Percentiles rank a stretch among this genome's conserved stretches.
Evolutionary conservation across 495 filamentous ascomycete genomes (phyloP).

Genomic region (Lentithecium fluviatile): DNA sequence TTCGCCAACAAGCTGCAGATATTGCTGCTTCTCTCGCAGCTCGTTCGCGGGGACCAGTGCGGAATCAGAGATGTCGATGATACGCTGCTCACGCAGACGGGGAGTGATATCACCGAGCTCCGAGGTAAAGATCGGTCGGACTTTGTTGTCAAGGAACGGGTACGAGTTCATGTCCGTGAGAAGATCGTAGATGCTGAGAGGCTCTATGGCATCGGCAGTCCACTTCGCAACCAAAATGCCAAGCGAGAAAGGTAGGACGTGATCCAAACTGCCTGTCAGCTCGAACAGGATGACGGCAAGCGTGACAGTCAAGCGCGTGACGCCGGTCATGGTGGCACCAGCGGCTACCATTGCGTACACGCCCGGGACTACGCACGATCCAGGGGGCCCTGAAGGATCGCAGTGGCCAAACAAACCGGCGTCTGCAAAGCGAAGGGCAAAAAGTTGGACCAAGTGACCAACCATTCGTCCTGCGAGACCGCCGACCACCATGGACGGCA

Average conservation of each 20-base stretch:
- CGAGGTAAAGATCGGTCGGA: conserved; percentile 81
- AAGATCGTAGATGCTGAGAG: conserved; percentile 91
- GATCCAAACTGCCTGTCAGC: conserved; percentile 88
- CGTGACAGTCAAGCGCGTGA: conserved; percentile 90
- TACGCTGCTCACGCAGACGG: conserved; percentile 65
- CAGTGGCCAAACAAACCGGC: conserved; percentile 73
- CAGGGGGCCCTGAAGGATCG: conserved; percentile 63
- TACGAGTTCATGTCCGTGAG: conserved; percentile 97
- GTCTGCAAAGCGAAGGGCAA: conserved; percentile 69
- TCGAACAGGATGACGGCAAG: conserved; percentile 95
- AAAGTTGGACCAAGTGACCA: conserved; percentile 82
- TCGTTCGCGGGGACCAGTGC: conserved; percentile 70
- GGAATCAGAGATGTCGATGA: conserved; percentile 84
- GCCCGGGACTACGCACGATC: conserved; percentile 88
- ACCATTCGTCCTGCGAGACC: conserved; percentile 88
- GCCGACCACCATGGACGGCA: conserved; percentile 97
- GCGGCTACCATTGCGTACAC: conserved; percentile 95
- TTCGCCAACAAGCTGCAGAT: conserved; percentile 81
- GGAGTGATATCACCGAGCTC: conserved; percentile 84
- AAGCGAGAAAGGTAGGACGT: conserved; percentile 92
- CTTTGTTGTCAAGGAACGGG: conserved; percentile 91
- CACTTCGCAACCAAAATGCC: conserved; percentile 93
- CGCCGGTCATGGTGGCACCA: conserved; percentile 96
- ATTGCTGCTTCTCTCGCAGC: conserved; percentile 75
- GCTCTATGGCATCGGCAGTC: conserved; percentile 95